Base-by-base conservation (phyloP, 139 green algal species). In the Picochlorum sp. region DNA sequence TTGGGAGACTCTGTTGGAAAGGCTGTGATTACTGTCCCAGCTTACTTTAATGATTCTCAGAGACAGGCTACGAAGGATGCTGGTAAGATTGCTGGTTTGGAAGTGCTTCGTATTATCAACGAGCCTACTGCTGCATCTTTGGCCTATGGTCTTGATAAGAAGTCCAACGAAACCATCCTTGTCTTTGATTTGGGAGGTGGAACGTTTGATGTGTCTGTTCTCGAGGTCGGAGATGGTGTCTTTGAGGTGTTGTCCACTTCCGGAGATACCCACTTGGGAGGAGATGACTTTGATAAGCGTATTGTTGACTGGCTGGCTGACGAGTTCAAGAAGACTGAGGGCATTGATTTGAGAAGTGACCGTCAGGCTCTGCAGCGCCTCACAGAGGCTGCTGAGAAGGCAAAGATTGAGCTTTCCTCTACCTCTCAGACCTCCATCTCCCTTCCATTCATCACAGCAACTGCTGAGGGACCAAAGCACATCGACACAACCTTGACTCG, bases 81-180 rank as follows among this genome's bases (percentile, higher is more conserved):
- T 28, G 88, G 92, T 26, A 86, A 84, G 62, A 99, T 98, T 70
- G 94, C 89, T 20, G 94, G 94, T 57, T 64, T 99, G 20, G 92
- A 98, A 47, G 94, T 98, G 44, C 87, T 99, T 73, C 86, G 94
- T 59, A 98, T 99, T 83, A 97, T 99, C 81, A 98, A 98, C 74
- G 94, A 99, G 88, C 94, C 94, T 47, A 98, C 94, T 2, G 94
- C 94, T 15, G 94, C 94, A 3, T 96, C 94, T 0, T 80, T 99
- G 57, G 94, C 94, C 1, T 99, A 99, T 63, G 92, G 49, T 90
- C 97, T 75, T 86, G 94, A 98, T 63, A 90, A 88, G 72, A 97
- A 99, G 88, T 80, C 67, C 50, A 97, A 98, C 65, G 94, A 99
- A 85, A 98, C 89, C 49, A 97, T 99, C 73, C 83, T 99, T 60